These are phyloP conservation scores for Saturnispora ahearnii DNA, from an alignment of 805 yeast genomes.

Conservation along the genomic window DNA sequence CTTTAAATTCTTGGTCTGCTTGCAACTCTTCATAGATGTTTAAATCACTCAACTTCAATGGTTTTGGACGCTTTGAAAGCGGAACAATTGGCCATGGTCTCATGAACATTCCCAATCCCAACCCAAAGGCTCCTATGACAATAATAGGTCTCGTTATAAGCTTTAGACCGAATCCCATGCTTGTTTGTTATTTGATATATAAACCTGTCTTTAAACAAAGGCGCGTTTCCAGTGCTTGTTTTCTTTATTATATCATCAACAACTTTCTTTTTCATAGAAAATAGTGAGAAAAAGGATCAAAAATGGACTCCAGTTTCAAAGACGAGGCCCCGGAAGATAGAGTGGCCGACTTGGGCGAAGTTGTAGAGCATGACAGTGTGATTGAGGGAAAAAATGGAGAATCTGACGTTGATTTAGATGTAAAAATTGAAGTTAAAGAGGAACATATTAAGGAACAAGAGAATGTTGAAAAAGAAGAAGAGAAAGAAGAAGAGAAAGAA, in stretches of 20 bases:
- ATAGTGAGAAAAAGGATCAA: neutral
- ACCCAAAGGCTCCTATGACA: constrained; percentile 17
- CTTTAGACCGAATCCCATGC: constrained; percentile 1
- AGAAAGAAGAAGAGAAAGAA: neutral
- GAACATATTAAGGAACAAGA: neutral
- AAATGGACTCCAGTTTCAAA: neutral
- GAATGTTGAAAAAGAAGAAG: constrained; percentile 1
- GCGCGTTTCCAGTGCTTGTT: neutral
- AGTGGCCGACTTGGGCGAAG: neutral
- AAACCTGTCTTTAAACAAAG: neutral
- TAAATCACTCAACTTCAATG: constrained; percentile 8
- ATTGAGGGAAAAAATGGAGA: neutral
- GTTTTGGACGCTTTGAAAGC: constrained; percentile 9
- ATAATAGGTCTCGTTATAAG: constrained; percentile 9
- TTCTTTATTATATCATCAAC: neutral
- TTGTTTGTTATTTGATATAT: neutral
- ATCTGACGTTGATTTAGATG: neutral
- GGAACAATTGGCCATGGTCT: constrained; percentile 25
- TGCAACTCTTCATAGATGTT: neutral
- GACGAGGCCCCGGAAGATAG: neutral
- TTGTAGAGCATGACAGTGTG: neutral
- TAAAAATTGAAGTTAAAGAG: neutral
- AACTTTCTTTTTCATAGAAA: neutral
- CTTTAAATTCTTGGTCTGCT: neutral
- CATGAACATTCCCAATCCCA: constrained; percentile 25